Base-by-base conservation (phyloP, 768 basidiomycete genomes). In the Candolleomyces eurysporus region DNA sequence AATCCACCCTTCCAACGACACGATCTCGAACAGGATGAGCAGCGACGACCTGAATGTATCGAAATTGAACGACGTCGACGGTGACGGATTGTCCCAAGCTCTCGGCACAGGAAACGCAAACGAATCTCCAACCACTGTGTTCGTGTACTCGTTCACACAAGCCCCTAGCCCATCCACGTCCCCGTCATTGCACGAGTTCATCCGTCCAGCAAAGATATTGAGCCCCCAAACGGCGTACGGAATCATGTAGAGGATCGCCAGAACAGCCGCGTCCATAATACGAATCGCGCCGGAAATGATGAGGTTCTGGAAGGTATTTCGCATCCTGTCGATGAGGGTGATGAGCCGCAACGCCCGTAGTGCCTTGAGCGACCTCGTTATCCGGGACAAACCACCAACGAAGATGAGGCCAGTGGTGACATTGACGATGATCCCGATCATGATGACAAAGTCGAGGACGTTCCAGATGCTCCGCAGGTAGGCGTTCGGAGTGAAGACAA, bases 1-100 rank as follows among this genome's bases (percentile, higher is more conserved):
- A n/a, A 92, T 84, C 96, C 96, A 98, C 2, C 96, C 96, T 75
- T 96, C 95, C 53, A 97, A 77, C 0, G 95, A 96, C 22, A 98
- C 93, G 65, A 96, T 94, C 75, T 98, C 96, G 67, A 97, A 98
- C 1, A 98, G 82, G 68, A 98, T 97, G 57, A 98, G 82, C 45
- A 98, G 78, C 0, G 93, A 90, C 4, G 88, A 76, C 7, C 84
- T 80, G 75, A 98, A 98, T 14, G 79, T 85, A 74, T 98, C 96
- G 69, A 98, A 98, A 2, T 89, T 90, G 77, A 94, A 98, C 1
- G 82, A 82, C 1, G 91, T 93, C 19, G 89, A 90, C 5, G 89
- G 89, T 0, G 86, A 83, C 8, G 96, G 94, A 65, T 93, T 89
- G 60, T 85, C 80, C 96, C 96, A 98, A n/a, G 85, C 88, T 19